phyloP scores from a whole-genome alignment of 768 basidiomycete genomes.

The Trichaptum fuscoviolaceum region DNA sequence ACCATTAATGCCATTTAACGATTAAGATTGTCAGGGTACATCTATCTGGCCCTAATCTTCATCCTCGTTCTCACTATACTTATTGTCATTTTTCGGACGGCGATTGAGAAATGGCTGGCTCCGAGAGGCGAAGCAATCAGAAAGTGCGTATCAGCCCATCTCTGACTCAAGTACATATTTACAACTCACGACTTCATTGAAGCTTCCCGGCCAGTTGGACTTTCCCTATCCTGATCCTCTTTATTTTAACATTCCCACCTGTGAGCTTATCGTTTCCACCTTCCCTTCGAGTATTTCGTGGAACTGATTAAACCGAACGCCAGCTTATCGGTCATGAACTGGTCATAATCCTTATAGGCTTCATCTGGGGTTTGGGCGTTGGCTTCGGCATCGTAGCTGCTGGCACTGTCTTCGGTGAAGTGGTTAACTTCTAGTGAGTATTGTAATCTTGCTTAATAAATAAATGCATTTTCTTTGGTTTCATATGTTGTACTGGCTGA shows the following conservation, averaged over 20 bases:
- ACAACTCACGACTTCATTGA: no score
- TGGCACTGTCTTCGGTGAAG: conserved; percentile 80
- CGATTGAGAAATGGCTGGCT: background rate
- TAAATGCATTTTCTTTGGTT: no score
- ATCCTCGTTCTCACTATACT: background rate
- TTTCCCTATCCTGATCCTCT: conserved; percentile 75
- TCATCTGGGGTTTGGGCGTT: conserved; percentile 84
- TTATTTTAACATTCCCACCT: conserved; percentile 83
- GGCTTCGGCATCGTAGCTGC: conserved; percentile 85
- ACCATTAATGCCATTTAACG: no score
- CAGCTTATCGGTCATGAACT: conserved; percentile 94
- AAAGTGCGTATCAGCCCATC: background rate
- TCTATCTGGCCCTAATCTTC: background rate
- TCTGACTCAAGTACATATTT: no score
- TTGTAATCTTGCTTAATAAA: no score
- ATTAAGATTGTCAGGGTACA: background rate
- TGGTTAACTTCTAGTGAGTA: conserved; percentile 81
- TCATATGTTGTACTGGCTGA: background rate
- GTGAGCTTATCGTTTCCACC: no score
- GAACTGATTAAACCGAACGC: background rate
- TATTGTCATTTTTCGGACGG: background rate
- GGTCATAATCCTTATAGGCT: conserved; percentile 77
- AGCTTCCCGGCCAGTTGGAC: conserved; percentile 61
- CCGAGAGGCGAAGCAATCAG: background rate
- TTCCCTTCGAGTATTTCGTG: background rate